phyloP scores from a whole-genome alignment of 202 grass and related monocot species.

The Setaria italica region DNA sequence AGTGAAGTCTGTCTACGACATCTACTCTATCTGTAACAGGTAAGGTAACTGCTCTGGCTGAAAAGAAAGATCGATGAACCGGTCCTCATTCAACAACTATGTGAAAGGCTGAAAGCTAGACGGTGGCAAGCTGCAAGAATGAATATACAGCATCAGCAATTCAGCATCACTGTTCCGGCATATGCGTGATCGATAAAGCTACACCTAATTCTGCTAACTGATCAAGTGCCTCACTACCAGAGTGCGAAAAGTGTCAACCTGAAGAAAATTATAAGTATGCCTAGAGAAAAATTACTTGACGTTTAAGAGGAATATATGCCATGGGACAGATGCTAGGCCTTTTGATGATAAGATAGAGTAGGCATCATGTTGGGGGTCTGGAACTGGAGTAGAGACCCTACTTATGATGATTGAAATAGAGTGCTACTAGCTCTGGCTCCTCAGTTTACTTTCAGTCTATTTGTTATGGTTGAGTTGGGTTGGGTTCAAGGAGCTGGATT shows the following conservation, averaged over 20 bases:
- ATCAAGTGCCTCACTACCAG: neutral
- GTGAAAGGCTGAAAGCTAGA: neutral
- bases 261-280: neutral
- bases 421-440: neutral
- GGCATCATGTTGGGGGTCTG: conserved; percentile 11
- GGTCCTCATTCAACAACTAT: neutral
- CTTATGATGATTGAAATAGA: conserved; percentile 19
- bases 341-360: conserved; percentile 12
- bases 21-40: neutral
- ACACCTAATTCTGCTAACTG: neutral
- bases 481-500: neutral
- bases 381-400: neutral
- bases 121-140: neutral
- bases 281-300: neutral
- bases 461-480: neutral
- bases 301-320: neutral
- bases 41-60: neutral
- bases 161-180: neutral
- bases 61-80: conserved; percentile 9
- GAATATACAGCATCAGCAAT: neutral
- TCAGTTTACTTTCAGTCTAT: conserved; percentile 25
- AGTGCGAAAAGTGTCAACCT: conserved; percentile 17
- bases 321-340: neutral
- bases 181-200: too few relatives aligned
- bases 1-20: neutral